Base-by-base conservation (phyloP, 257 asterid species). In the Ligustrum vulgare region DNA sequence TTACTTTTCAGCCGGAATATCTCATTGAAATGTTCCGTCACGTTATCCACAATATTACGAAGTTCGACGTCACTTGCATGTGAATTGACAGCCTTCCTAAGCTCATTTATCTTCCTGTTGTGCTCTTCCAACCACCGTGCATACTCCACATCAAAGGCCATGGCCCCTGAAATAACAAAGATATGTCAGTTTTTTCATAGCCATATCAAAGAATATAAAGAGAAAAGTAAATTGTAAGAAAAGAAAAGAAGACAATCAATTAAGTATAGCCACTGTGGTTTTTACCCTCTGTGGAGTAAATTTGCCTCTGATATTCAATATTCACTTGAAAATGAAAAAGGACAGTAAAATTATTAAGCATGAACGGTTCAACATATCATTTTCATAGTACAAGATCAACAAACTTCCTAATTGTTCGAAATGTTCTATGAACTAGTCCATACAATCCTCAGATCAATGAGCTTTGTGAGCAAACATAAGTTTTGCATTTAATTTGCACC, bases 1-100 rank as follows among this genome's bases (percentile, higher is more conserved):
- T 84, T 89, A n/a, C 88, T 88, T 87, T 94, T 92, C 85, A 92
- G 87, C 90, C 85, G 87, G 86, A 92, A 94, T 73, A 94, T 82
- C 49, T 89, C 90, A 25, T 91, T 82, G 74, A 81, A 94, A 72
- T 92, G 96, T 2, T 87, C 72, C 4, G 89, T 81, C 77, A 86
- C 97, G 25, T 36, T 71, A 10, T 73, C 85, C 4, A 86, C 87
- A 2, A 78, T 34, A 1, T 68, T 79, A 15, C 81, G 75, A 16
- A 86, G 75, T 20, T 76, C 82, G 1, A 88, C 13, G 78, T 94
- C 98, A 71, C 92, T 77, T 63, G 91, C 92, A 51, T 89, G 99
- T 2, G 99, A 71, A 80, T 83, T 92, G 78, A 23, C 45, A 2
- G 71, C 86, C 12, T 45, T 33, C 2, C 80, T 18, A 2, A 76